Conservation (phyloP, 257 asterid species). For the Solanum sparsipilum region DNA sequence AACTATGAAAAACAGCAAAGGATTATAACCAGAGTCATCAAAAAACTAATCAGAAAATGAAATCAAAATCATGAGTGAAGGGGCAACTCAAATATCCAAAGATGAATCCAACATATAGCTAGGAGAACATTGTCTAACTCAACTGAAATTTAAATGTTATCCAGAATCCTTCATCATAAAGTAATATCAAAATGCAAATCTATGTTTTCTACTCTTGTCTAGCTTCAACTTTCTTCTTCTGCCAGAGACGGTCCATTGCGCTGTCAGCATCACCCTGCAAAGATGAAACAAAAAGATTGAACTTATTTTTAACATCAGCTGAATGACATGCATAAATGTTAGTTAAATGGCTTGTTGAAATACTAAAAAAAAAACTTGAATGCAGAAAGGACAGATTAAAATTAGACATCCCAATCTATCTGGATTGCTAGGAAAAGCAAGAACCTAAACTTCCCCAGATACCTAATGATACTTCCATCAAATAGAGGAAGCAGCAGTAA, state of each 20-base stretch:
- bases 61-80: background rate
- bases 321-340: background rate
- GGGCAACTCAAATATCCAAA: background rate
- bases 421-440: background rate
- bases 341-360: background rate
- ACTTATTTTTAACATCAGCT: background rate
- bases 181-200: background rate
- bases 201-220: conserved; percentile 13
- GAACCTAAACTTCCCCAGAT: background rate
- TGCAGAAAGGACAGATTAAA: background rate
- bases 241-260: conserved; percentile 19
- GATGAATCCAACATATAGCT: background rate
- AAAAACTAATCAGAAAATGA: background rate
- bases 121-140: background rate
- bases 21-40: too few relatives aligned
- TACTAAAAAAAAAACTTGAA: background rate
- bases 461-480: background rate
- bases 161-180: background rate
- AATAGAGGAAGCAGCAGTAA: background rate
- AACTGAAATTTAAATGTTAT: background rate
- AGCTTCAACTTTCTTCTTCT: conserved; percentile 16
- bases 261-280: conserved; percentile 25
- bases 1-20: background rate
- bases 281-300: background rate
- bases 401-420: background rate